Conservation (phyloP, 176 grass and related monocot species). For the Rhynchospora breviuscula region DNA sequence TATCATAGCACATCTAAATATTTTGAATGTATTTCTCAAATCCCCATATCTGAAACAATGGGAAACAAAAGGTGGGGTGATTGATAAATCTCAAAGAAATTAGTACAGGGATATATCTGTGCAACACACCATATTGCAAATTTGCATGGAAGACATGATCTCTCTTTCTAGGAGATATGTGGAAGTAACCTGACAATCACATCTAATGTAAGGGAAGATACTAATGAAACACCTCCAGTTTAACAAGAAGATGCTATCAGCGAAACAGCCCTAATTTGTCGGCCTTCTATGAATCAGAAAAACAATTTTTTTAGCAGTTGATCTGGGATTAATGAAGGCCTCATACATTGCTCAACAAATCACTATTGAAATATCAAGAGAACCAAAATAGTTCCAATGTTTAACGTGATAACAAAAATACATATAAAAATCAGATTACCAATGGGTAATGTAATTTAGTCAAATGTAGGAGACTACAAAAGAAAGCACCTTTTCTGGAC, state of each 20-base stretch:
- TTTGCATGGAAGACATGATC: no score
- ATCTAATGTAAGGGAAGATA: not conserved
- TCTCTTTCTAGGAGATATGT: not conserved
- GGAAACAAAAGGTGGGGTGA: no score
- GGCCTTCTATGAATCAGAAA: not conserved
- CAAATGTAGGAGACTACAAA: not conserved
- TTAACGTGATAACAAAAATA: not conserved
- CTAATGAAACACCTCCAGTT: not conserved
- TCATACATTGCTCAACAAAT: not conserved
- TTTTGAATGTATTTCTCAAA: no score
- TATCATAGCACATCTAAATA: no score
- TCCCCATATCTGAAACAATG: no score
- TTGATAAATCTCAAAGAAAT: no score
- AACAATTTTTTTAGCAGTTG: not conserved
- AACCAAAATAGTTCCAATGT: not conserved
- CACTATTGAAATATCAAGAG: not conserved
- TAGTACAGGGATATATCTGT: no score
- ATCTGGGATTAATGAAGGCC: constrained; percentile 5
- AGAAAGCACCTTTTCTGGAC: not conserved
- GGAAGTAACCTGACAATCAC: not conserved
- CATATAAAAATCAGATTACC: no score
- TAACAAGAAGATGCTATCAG: not conserved
- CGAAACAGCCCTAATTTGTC: not conserved
- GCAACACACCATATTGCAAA: no score
- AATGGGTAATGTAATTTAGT: no score